phyloP scores from a whole-genome alignment of 441 rosid species.

The Gossypium trilobum region DNA sequence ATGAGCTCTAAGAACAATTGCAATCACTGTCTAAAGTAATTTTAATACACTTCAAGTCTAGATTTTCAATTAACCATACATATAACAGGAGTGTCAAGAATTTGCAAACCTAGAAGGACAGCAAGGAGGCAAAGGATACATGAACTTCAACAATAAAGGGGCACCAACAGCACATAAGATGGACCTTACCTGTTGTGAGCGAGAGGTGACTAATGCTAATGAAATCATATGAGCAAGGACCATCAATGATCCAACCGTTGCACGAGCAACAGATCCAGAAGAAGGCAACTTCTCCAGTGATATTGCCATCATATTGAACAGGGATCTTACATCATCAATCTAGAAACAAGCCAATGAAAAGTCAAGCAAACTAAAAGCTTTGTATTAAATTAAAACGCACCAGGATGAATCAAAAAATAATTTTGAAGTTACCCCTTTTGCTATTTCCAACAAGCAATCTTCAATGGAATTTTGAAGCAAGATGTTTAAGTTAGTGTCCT shows the following conservation, averaged over 20 bases:
- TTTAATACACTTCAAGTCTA: not conserved
- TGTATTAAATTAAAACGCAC: slow-evolving; percentile 12
- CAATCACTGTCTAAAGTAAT: not conserved
- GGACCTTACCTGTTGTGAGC: slow-evolving; percentile 51
- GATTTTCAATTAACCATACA: not conserved
- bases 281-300: slow-evolving; percentile 76
- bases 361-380: slow-evolving; percentile 15
- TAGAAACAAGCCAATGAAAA: slow-evolving; percentile 19
- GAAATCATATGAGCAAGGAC: slow-evolving; percentile 79
- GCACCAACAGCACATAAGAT: not conserved
- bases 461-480: slow-evolving; percentile 77
- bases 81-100: not conserved
- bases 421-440: slow-evolving; percentile 58
- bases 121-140: not conserved
- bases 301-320: slow-evolving; percentile 76
- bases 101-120: slow-evolving; percentile 1
- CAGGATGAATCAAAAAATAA: not conserved
- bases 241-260: slow-evolving; percentile 70
- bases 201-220: slow-evolving; percentile 45
- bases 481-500: slow-evolving; percentile 43
- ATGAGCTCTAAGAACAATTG: slow-evolving; percentile 4
- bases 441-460: slow-evolving; percentile 86
- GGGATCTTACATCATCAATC: slow-evolving; percentile 54
- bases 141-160: not conserved
- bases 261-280: slow-evolving; percentile 62